Evolutionary conservation across 352 stramenopile species (phyloP).

Genomic region (Phytophthora citricola): DNA sequence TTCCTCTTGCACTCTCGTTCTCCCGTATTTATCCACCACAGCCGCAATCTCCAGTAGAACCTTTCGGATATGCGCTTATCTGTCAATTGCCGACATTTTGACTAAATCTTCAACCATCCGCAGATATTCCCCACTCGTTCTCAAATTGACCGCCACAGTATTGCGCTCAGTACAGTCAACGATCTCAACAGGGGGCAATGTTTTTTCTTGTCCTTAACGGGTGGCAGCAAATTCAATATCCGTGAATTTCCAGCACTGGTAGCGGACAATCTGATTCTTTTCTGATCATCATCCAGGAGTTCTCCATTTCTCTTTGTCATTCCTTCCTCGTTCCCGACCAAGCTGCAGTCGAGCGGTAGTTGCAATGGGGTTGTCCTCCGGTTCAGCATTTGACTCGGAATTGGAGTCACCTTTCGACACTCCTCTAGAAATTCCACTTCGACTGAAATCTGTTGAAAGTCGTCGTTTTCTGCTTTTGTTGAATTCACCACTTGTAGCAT

Average conservation of each 20-base stretch:
- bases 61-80: no score
- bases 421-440: not conserved
- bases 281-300: not conserved
- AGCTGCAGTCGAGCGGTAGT: not conserved
- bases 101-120: no score
- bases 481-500: not conserved
- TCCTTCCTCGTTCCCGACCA: not conserved
- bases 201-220: not conserved
- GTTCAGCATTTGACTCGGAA: not conserved
- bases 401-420: not conserved
- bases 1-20: no score
- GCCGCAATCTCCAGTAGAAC: no score
- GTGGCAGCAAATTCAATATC: conserved; percentile 8
- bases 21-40: no score
- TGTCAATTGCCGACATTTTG: no score
- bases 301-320: not conserved
- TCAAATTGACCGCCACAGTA: not conserved
- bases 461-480: no score
- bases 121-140: not conserved
- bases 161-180: not conserved
- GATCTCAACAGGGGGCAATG: not conserved
- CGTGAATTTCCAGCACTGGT: not conserved
- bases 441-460: no score
- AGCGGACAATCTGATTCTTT: not conserved
- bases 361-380: not conserved